Base-by-base conservation (phyloP, 2,329 filamentous ascomycete species). In the Epichloe gansuensis region DNA sequence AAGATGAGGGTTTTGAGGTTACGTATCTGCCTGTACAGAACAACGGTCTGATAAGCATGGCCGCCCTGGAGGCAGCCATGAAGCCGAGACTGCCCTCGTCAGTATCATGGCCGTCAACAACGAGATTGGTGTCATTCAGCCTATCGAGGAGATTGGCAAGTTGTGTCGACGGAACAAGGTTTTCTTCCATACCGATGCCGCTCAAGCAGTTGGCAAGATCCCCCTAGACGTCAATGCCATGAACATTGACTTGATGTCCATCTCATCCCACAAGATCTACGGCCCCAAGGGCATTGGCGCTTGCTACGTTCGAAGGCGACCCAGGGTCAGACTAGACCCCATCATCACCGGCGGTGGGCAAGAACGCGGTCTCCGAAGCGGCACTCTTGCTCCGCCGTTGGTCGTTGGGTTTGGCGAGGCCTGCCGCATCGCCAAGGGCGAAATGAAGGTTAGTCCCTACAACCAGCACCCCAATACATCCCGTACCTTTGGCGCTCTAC, bases 61-160 rank as follows among this genome's bases (percentile, higher is more conserved):
- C 86, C 42, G 81, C 93, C 60, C 79, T 98, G 34, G 86, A 94
- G 71, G 86, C 83, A 23, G 89, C 91, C 25, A 94, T 98, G 56
- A 82, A 87, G 55, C 90, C 0, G 90, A 97, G 55, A 98, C 93
- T 13, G 84, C 82, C 43, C 73, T 98, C 34, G 90, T 97, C 68
- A 96, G 90, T 65, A 87, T 98, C 69, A 98, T 98, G 93, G 84
- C 93, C 1, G 93, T 98, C 63, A 98, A 98, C 75, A 98, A 98
- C 68, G 93, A 98, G 71, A 97, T 98, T 62, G 93, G 93, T 64
- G 93, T 98, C n/a, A 94, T 98, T 53, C 93, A 98, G 69, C 93
- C 93, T 1, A 72, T 98, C 53, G 87, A 89, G 61, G 82, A 95
- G 71, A 98, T 98, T 65, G 93, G 93, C 63, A 86, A 85, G 70